Evolutionary conservation across 192 early-diverging fungal genomes (phyloP), one percentile per base, ranked within the genome.

Genomic region (Backusella sp.): DNA sequence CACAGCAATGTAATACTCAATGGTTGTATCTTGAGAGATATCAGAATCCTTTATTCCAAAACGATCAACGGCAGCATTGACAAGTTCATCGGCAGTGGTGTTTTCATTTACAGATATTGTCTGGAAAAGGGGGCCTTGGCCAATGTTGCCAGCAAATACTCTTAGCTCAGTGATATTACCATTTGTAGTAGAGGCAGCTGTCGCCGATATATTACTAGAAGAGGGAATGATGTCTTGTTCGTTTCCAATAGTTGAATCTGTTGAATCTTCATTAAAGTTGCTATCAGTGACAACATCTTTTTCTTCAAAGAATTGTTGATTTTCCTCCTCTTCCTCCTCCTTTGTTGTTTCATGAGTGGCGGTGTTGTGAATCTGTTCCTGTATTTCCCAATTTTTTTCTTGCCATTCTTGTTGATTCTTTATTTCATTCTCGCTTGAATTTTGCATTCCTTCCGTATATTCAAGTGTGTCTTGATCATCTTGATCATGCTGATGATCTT

Each of bases 141-240:
- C 81, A 26, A 87, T 85, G 42, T 89, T 87, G 26, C 88, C 88
- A 0, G 85, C 79, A 77, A 84, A 86, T 9, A 89, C 83, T 1
- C 84, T 85, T 56, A 73, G 23, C 41, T 78, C 66, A 35, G 23
- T 62, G 26, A 14, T 23, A n/a, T 3, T 23, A 21, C 53, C 56
- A 12, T 49, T 49, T 19, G 56, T 62, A 28, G 11, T 62, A 44
- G 42, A 17, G 42, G 42, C 17, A 44, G 42, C 15, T 62, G 9
- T 0, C 9, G 53, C 19, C 0, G 56, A 12, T 23, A 4, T 62
- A 28, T 62, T 8, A 62, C 14, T 26, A 23, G 56, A 62, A 12
- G 56, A 56, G 26, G 53, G 21, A 56, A 56, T 62, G 26, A 28
- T 12, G 26, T 28, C 26, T 9, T 21, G 53, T 0, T 62, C 56